Percentiles rank a stretch among this genome's conserved stretches.
phyloP scores from a whole-genome alignment of 78 protist genomes.

The Mastigamoeba balamuthi region DNA sequence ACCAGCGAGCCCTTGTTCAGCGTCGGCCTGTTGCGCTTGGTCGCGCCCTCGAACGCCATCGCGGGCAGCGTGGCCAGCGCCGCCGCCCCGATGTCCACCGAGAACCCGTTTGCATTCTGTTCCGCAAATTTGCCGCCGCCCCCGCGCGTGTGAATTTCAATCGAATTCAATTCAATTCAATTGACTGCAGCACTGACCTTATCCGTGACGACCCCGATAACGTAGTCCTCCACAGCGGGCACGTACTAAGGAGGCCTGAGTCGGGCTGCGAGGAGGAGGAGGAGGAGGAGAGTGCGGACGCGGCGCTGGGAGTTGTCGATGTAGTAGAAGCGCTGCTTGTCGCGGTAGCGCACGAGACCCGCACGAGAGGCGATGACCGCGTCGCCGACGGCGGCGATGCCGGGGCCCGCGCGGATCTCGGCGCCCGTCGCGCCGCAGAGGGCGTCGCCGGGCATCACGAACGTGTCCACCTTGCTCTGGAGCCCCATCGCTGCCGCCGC shows the following conservation, averaged over 20 bases:
- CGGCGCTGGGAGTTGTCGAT: constrained; percentile 41
- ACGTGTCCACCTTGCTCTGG: constrained; percentile 11
- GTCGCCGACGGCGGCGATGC: constrained; percentile 19
- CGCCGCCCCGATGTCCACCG: constrained; percentile 53
- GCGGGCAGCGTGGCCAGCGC: constrained; percentile 40
- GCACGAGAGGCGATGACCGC: constrained; percentile 18
- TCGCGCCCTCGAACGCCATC: constrained; percentile 70
- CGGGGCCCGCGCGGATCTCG: constrained; percentile 35
- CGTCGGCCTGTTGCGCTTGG: constrained; percentile 50
- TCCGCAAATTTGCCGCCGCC: neutral
- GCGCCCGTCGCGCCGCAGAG: too few species aligned
- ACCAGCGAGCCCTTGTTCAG: constrained; percentile 41
- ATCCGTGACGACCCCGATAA: constrained; percentile 46
- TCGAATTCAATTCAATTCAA: neutral
- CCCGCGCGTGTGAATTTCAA: neutral
- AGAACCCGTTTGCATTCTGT: too few species aligned
- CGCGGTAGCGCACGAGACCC: constrained; percentile 45
- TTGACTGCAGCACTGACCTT: constrained; percentile 20
- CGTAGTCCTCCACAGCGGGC: constrained; percentile 54
- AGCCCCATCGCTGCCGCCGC: too few species aligned
- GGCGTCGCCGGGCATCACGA: constrained; percentile 44
- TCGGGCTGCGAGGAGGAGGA: neutral
- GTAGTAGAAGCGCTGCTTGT: constrained; percentile 18
- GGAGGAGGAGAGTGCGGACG: neutral
- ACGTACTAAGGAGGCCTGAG: constrained; percentile 19